Conservation (phyloP, 2,329 filamentous ascomycete genomes). For the Fusarium kyushuense region DNA sequence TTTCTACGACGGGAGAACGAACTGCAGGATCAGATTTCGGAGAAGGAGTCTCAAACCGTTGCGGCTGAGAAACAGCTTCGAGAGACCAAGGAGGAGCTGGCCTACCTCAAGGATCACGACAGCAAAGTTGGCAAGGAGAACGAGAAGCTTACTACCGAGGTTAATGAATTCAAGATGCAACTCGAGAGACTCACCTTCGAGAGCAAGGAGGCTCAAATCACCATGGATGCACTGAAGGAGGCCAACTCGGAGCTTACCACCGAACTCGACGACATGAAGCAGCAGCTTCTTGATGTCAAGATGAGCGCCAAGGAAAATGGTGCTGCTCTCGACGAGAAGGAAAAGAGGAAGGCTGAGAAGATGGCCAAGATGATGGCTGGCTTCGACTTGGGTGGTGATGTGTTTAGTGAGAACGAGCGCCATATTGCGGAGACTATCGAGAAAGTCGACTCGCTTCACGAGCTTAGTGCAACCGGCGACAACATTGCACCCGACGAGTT, state of each 20-base stretch:
- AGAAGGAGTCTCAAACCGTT: slow-evolving; percentile 86
- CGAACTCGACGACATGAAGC: slow-evolving; percentile 95
- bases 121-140: slow-evolving; percentile 88
- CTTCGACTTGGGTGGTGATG: slow-evolving; percentile 91
- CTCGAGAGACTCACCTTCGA: slow-evolving; percentile 95
- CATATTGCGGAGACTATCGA: slow-evolving; percentile 86
- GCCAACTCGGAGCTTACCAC: slow-evolving; percentile 92
- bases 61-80: slow-evolving; percentile 83
- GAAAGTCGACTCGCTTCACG: slow-evolving; percentile 81
- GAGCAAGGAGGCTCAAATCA: slow-evolving; percentile 95
- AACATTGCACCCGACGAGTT: slow-evolving; percentile 85
- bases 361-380: slow-evolving; percentile 99
- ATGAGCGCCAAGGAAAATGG: slow-evolving; percentile 96
- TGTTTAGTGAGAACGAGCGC: slow-evolving; percentile 93
- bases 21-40: slow-evolving; percentile 93
- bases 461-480: slow-evolving; percentile 81
- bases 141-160: slow-evolving; percentile 84
- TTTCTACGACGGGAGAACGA: slow-evolving; percentile 96
- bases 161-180: slow-evolving; percentile 96
- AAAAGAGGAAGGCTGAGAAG: slow-evolving; percentile 97
- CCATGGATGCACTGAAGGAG: slow-evolving; percentile 97
- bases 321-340: slow-evolving; percentile 93
- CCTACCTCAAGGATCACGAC: slow-evolving; percentile 86
- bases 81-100: slow-evolving; percentile 87
- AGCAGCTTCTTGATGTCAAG: slow-evolving; percentile 93